Evolutionary conservation across 306 rosid species (phyloP).

Genomic region (Prunus persica): DNA sequence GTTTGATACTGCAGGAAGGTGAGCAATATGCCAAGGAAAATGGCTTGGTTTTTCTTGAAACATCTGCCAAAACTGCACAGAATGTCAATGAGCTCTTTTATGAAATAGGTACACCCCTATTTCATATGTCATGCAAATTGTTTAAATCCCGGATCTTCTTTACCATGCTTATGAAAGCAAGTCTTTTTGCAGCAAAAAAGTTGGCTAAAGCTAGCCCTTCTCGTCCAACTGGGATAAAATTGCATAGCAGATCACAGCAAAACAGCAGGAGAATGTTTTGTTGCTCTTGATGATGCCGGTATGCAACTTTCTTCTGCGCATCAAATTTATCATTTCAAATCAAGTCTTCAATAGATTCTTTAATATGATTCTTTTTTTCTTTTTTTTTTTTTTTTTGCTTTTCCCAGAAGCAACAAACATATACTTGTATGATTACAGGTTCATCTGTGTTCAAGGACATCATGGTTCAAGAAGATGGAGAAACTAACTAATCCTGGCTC

Average conservation of each 20-base stretch:
- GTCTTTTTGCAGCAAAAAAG: slow-evolving; percentile 58
- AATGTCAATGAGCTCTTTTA: slow-evolving; percentile 87
- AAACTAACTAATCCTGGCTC: neutral
- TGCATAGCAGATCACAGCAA: slow-evolving; percentile 52
- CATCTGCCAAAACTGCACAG: slow-evolving; percentile 86
- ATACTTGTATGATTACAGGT: too few species aligned
- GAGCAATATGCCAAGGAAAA: slow-evolving; percentile 77
- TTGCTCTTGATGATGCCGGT: slow-evolving; percentile 43
- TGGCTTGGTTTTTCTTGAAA: slow-evolving; percentile 68
- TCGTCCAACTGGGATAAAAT: slow-evolving; percentile 59
- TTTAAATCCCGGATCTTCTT: too few species aligned
- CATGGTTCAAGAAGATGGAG: slow-evolving; percentile 13
- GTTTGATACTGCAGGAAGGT: slow-evolving; percentile 49
- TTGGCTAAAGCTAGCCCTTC: slow-evolving; percentile 70
- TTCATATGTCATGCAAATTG: too few species aligned
- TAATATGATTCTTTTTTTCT: neutral
- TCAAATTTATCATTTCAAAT: too few species aligned
- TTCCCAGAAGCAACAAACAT: too few species aligned
- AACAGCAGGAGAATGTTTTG: slow-evolving; percentile 57
- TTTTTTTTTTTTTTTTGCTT: too few species aligned
- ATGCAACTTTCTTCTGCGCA: neutral
- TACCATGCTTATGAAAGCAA: slow-evolving; percentile 1
- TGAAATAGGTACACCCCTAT: slow-evolving; percentile 61
- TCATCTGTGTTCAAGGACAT: neutral
- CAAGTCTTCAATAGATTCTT: too few species aligned